A percentile compares a stretch with the other conserved stretches of the same genome.
These are phyloP conservation scores for Dillenia suffruticosa DNA, from an alignment of 164 flowering plant species.

Conservation along the genomic window DNA sequence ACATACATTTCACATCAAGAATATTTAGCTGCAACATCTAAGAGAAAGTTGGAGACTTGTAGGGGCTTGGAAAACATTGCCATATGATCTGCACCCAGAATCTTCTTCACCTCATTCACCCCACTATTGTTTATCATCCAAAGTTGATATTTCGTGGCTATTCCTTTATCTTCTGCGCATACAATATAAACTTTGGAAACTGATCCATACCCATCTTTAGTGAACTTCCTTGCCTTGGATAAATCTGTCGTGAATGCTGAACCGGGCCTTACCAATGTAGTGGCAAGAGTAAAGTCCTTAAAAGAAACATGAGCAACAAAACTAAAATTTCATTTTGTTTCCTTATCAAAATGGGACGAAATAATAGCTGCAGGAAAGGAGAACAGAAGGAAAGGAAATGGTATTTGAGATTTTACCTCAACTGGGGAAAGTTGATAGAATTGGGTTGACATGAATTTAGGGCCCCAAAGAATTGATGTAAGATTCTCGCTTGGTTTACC, in stretches of 20 bases:
- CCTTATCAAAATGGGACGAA: not conserved
- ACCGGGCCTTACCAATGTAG: slow-evolving; percentile 16
- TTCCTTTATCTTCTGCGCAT: slow-evolving; percentile 16
- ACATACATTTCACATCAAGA: not conserved
- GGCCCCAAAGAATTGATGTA: slow-evolving; percentile 23
- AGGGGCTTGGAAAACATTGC: slow-evolving; percentile 27
- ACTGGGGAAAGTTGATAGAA: slow-evolving; percentile 29
- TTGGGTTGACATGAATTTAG: slow-evolving; percentile 16
- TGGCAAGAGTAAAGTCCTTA: slow-evolving; percentile 25
- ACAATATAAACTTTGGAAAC: slow-evolving; percentile 23
- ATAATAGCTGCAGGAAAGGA: not conserved
- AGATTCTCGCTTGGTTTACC: slow-evolving; percentile 1
- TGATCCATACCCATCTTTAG: slow-evolving; percentile 16
- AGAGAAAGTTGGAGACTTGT: slow-evolving; percentile 14
- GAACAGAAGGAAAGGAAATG: not conserved
- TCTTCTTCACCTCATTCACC: slow-evolving; percentile 18
- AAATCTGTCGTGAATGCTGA: slow-evolving; percentile 14
- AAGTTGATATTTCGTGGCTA: slow-evolving; percentile 14
- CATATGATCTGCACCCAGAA: slow-evolving; percentile 36
- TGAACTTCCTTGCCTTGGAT: slow-evolving; percentile 9
- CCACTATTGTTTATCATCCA: slow-evolving; percentile 34
- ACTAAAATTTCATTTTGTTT: no score
- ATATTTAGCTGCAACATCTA: slow-evolving; percentile 20
- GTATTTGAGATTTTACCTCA: no score
- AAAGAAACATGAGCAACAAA: no score